These are phyloP conservation scores for Solanum chiquidenum DNA, from an alignment of 257 asterid species.

Conservation along the genomic window DNA sequence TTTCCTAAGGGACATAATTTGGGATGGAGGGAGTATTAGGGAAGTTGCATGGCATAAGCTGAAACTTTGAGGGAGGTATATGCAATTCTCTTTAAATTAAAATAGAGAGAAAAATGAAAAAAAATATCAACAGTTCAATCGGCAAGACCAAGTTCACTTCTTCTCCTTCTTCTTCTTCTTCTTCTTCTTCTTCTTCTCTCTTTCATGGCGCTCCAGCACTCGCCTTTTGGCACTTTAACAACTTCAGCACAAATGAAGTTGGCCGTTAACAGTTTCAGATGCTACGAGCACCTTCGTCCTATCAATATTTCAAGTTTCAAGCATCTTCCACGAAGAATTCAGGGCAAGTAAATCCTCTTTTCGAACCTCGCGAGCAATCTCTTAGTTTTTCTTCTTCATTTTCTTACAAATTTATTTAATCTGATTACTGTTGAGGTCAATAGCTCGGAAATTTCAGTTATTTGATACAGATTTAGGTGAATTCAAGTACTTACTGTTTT, in stretches of 20 bases:
- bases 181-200: neutral
- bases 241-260: neutral
- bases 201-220: neutral
- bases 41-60: neutral
- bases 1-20: no score
- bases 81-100: neutral
- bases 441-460: neutral
- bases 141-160: neutral
- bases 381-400: neutral
- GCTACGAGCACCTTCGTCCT: conserved; percentile 9
- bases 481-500: neutral
- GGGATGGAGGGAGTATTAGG: no score
- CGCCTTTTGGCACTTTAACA: neutral
- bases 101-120: neutral
- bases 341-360: conserved; percentile 6
- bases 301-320: conserved; percentile 12
- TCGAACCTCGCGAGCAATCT: neutral
- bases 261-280: conserved; percentile 2
- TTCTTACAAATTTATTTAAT: neutral
- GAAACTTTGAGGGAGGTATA: neutral
- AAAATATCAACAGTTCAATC: neutral
- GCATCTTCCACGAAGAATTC: conserved; percentile 9
- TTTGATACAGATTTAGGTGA: neutral
- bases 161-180: neutral
- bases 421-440: neutral